Percentiles rank a stretch among this genome's conserved stretches.
These are phyloP conservation scores for Coemansia reversa DNA, from an alignment of 192 early-diverging fungal species.

Conservation along the genomic window DNA sequence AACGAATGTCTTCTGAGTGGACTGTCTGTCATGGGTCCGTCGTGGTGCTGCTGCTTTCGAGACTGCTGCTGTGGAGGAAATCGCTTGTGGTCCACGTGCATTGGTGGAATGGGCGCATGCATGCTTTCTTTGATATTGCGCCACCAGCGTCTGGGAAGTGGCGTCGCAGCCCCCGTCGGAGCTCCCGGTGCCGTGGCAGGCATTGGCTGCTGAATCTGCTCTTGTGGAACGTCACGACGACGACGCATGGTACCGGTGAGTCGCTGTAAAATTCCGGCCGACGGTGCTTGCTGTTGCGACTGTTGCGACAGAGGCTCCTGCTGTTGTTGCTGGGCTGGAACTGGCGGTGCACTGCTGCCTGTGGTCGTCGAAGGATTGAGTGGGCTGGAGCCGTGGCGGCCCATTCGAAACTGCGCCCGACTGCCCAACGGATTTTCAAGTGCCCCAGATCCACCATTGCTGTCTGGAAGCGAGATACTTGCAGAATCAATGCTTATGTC, in stretches of 20 bases:
- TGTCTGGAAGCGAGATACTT: not conserved
- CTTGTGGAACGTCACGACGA: slow-evolving; percentile 5
- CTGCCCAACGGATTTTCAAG: not conserved
- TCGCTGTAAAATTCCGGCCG: slow-evolving; percentile 25
- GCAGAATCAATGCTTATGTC: slow-evolving; percentile 7
- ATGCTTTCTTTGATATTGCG: slow-evolving; percentile 54
- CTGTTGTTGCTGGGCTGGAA: slow-evolving; percentile 11
- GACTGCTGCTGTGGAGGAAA: slow-evolving; percentile 1
- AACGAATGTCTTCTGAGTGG: slow-evolving; percentile 47
- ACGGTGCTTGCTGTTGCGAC: slow-evolving; percentile 17
- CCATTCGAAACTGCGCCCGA: slow-evolving; percentile 42
- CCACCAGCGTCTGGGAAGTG: slow-evolving; percentile 51
- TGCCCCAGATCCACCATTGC: not conserved
- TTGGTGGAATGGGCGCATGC: slow-evolving; percentile 49
- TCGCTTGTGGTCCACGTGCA: slow-evolving; percentile 21
- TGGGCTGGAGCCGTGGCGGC: slow-evolving; percentile 51
- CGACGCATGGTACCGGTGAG: slow-evolving; percentile 34
- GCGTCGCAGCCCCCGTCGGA: slow-evolving; percentile 21
- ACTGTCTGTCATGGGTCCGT: slow-evolving; percentile 17
- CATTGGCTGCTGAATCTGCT: slow-evolving; percentile 1
- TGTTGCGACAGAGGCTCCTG: not conserved
- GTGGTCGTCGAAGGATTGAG: slow-evolving; percentile 38
- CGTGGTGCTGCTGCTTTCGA: not conserved
- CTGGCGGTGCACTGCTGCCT: slow-evolving; percentile 38
- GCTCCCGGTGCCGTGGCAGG: not conserved